Evolutionary conservation across 2,329 filamentous ascomycete species (phyloP).

Genomic region (Purpureocillium lavendulum): DNA sequence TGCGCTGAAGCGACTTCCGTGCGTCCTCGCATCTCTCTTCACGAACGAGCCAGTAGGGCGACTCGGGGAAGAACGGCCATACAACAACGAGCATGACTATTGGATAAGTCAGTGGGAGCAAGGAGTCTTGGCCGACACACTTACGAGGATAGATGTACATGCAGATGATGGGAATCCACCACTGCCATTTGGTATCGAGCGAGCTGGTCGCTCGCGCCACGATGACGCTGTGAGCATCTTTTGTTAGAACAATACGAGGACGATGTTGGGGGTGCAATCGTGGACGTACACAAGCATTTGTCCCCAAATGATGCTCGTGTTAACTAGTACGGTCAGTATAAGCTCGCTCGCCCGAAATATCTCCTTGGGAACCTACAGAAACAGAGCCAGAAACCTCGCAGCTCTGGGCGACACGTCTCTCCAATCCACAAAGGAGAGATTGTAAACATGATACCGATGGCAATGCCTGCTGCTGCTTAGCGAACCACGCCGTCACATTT

Average conservation of each 20-base stretch:
- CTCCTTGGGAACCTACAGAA: slow-evolving; percentile 10
- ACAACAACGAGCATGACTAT: slow-evolving; percentile 11
- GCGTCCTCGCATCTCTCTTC: slow-evolving; percentile 10
- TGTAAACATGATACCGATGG: slow-evolving; percentile 26
- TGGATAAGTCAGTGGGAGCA: neutral
- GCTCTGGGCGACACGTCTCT: slow-evolving; percentile 24
- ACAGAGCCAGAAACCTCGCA: slow-evolving; percentile 28
- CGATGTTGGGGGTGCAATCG: too few species aligned
- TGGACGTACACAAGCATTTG: slow-evolving; percentile 16
- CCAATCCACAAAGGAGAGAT: slow-evolving; percentile 29
- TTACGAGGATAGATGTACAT: slow-evolving; percentile 22
- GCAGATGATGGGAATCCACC: slow-evolving; percentile 19
- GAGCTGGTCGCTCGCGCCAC: slow-evolving; percentile 12
- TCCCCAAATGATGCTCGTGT: slow-evolving; percentile 26
- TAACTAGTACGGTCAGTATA: slow-evolving; percentile 8
- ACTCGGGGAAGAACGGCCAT: slow-evolving; percentile 26
- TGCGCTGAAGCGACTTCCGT: slow-evolving; percentile 12
- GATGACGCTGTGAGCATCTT: slow-evolving; percentile 6
- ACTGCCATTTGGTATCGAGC: slow-evolving; percentile 19
- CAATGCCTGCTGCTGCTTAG: slow-evolving; percentile 11
- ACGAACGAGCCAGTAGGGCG: slow-evolving; percentile 23
- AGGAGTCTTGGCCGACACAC: slow-evolving; percentile 3
- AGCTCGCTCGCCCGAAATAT: too few species aligned
- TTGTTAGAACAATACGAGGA: too few species aligned
- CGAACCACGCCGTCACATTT: too few species aligned